Conservation (phyloP, 768 basidiomycete species). For the Tulasnella sp. region DNA sequence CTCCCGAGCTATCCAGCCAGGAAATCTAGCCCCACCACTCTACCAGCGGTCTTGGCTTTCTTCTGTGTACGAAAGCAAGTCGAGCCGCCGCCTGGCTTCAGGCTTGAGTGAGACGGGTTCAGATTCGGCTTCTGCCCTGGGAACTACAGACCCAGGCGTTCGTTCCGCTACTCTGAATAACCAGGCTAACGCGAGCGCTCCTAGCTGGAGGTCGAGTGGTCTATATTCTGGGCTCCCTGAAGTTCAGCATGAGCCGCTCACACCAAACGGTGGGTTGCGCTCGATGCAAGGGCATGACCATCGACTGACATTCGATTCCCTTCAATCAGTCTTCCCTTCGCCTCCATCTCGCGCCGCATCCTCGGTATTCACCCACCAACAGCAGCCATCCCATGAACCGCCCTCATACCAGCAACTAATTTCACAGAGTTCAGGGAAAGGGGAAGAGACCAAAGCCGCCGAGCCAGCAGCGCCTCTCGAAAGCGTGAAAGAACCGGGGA, state of each 20-base stretch:
- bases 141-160: background rate
- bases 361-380: background rate
- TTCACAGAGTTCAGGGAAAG: background rate
- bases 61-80: no score
- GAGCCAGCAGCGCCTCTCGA: slow-evolving; percentile 35
- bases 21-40: background rate
- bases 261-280: background rate
- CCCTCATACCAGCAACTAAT: background rate
- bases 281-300: background rate
- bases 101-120: slow-evolving; percentile 11
- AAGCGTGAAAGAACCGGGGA: slow-evolving; percentile 27
- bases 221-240: background rate
- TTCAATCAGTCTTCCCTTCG: background rate
- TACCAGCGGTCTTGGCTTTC: background rate
- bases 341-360: background rate
- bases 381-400: background rate
- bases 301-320: background rate
- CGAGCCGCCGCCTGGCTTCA: background rate
- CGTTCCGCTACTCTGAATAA: background rate
- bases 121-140: slow-evolving; percentile 15
- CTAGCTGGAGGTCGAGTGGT: background rate
- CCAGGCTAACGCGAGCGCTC: background rate
- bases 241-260: slow-evolving; percentile 11
- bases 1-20: slow-evolving; percentile 7
- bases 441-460: slow-evolving; percentile 24